Percentiles rank a stretch among this genome's conserved stretches.
phyloP scores from a whole-genome alignment of 805 yeast species.

The Candida gorgasii region DNA sequence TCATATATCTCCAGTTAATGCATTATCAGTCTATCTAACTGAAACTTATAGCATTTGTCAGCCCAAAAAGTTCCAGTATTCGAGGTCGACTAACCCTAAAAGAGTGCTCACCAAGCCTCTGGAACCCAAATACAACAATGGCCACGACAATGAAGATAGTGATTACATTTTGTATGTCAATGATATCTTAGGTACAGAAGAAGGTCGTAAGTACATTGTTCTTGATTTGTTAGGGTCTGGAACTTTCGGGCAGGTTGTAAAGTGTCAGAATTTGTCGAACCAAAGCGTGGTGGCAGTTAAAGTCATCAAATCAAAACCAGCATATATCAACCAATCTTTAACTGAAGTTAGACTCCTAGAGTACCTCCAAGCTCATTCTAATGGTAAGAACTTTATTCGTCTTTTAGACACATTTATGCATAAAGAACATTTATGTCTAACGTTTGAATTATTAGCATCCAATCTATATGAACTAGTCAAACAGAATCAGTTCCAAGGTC shows the following conservation, averaged over 20 bases:
- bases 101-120: constrained; percentile 91
- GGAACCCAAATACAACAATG: constrained; percentile 78
- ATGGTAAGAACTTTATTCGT: constrained; percentile 72
- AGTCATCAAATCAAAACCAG: constrained; percentile 89
- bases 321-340: constrained; percentile 85
- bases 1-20: constrained; percentile 76
- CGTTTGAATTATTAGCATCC: constrained; percentile 84
- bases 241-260: constrained; percentile 97
- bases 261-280: constrained; percentile 78
- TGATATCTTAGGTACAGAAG: constrained; percentile 85
- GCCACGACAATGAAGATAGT: constrained; percentile 82
- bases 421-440: constrained; percentile 89
- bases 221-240: constrained; percentile 93
- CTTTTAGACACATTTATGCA: constrained; percentile 88
- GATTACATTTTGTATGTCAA: constrained; percentile 94
- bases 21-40: constrained; percentile 73
- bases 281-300: constrained; percentile 93
- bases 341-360: constrained; percentile 89
- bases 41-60: constrained; percentile 85
- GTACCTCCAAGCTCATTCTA: constrained; percentile 64
- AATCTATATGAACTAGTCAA: constrained; percentile 88
- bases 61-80: constrained; percentile 73
- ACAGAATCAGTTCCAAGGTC: constrained; percentile 91
- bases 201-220: constrained; percentile 83
- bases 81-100: constrained; percentile 82